Conservation (phyloP, 2,329 filamentous ascomycete species). For the Penicillium sp. region DNA sequence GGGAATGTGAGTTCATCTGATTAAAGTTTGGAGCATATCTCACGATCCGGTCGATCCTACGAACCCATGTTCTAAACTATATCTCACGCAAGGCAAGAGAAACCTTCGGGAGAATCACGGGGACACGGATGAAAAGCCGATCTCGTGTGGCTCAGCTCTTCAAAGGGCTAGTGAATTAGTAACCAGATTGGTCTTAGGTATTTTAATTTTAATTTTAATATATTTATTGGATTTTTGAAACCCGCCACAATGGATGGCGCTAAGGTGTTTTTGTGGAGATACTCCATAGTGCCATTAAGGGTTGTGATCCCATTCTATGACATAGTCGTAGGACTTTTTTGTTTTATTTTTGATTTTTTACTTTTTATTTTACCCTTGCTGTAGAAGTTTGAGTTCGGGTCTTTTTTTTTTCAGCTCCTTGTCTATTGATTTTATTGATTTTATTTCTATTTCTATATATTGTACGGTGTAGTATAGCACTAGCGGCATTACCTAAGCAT, state of each 20-base stretch:
- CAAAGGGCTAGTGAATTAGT: background rate
- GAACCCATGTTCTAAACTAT: background rate
- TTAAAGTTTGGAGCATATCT: background rate
- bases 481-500: conserved; percentile 16
- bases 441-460: background rate
- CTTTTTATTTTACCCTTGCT: background rate
- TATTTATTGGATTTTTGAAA: background rate
- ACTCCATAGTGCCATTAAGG: background rate
- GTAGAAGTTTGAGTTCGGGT: background rate
- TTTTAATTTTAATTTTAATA: too few species aligned
- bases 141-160: conserved; percentile 20
- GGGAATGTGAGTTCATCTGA: background rate
- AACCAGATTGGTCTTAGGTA: background rate
- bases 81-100: background rate
- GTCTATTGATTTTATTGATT: background rate
- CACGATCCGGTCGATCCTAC: conserved; percentile 2
- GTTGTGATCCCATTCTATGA: background rate
- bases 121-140: background rate
- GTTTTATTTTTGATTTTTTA: background rate
- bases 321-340: background rate
- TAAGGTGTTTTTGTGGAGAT: conserved; percentile 3
- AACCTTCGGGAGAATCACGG: background rate
- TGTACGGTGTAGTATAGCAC: background rate
- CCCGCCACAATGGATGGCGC: background rate
- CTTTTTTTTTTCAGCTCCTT: background rate